Evolutionary conservation across 371 early-diverging fungal genomes (phyloP).

Genomic region (Syncephalastrum sp.): DNA sequence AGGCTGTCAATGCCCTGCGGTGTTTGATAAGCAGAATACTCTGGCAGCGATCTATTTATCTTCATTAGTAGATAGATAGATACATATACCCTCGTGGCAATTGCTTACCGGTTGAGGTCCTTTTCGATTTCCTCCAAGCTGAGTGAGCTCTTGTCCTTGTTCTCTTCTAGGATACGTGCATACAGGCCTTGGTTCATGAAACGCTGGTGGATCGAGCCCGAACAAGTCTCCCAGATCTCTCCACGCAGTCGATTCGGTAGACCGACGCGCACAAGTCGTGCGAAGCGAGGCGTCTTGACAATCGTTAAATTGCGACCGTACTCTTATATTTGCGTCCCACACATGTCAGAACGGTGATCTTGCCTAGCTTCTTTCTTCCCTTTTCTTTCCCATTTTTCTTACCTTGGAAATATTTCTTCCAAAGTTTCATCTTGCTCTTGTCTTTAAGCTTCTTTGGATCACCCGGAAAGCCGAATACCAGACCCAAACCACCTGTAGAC

Average conservation of each 20-base stretch:
- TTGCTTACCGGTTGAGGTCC: conserved; percentile 81
- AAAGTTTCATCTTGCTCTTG: conserved; percentile 72
- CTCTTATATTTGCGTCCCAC: conserved; percentile 32
- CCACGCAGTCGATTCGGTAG: conserved; percentile 90
- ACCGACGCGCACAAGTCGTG: conserved; percentile 89
- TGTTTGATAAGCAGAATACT: conserved; percentile 91
- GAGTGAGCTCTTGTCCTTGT: conserved; percentile 63
- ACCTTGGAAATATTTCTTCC: conserved; percentile 79
- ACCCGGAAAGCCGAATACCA: conserved; percentile 85
- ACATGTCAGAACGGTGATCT: not conserved
- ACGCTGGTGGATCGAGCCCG: conserved; percentile 87
- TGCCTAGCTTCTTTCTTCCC: not conserved
- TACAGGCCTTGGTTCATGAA: conserved; percentile 86
- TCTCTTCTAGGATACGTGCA: conserved; percentile 72
- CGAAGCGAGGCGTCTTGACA: conserved; percentile 79
- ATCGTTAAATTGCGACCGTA: conserved; percentile 91
- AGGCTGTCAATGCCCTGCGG: conserved; percentile 89
- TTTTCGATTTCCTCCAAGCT: conserved; percentile 97
- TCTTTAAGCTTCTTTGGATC: conserved; percentile 77
- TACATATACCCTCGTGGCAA: not conserved
- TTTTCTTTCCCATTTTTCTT: not conserved
- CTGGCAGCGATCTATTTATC: conserved; percentile 61
- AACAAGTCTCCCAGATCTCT: conserved; percentile 95
- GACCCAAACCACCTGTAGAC: conserved; percentile 72
- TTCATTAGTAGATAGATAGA: not conserved